Base-by-base conservation (phyloP, 371 early-diverging fungal species). In the Mortierella polycephala region DNA sequence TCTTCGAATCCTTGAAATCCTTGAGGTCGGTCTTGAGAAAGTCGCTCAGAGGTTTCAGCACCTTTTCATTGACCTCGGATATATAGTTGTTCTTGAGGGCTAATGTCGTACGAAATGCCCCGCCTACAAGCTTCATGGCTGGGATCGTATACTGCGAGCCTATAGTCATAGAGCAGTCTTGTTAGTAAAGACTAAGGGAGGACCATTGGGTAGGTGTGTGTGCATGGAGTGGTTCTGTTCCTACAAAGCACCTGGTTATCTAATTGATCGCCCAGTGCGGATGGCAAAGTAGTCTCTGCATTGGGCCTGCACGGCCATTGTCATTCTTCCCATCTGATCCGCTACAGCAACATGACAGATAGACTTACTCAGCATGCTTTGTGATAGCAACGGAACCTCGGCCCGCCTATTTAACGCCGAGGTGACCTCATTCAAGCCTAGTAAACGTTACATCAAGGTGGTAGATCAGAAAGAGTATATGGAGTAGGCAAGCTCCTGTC, bases 11-110 rank as follows among this genome's bases (percentile, higher is more conserved):
- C 81, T 88, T 87, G 60, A 91, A 85, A 23, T 83, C 85, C 52
- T 87, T 89, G 51, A 92, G 69, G 30, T 90, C 88, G 0, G 87
- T 89, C 60, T 88, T 87, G 18, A 90, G 79, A 74, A 88, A 90
- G 18, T 86, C 81, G 42, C 87, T 84, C 21, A 90, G 75, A n/a
- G 90, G 91, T 67, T 83, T 85, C 58, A 89, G 71, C 62, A 90
- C 81, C 58, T 86, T 82, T 45, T 91, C 91, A 50, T 86, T 83
- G 39, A 92, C 76, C 57, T 87, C 89, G 18, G 87, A 81, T 30
- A 88, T 85, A 86, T 86, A 82, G 37, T 67, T 64, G 60, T 61
- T 53, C 66, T 68, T 74, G 47, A 67, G 73, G 45, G 75, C 68
- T 46, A 69, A 55, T 23, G 75, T 69, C 20, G 70, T 80, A 42